A percentile compares a stretch with the other conserved stretches of the same genome.
Conservation (phyloP, 2,329 filamentous ascomycete species). For the Balansia obtecta region DNA sequence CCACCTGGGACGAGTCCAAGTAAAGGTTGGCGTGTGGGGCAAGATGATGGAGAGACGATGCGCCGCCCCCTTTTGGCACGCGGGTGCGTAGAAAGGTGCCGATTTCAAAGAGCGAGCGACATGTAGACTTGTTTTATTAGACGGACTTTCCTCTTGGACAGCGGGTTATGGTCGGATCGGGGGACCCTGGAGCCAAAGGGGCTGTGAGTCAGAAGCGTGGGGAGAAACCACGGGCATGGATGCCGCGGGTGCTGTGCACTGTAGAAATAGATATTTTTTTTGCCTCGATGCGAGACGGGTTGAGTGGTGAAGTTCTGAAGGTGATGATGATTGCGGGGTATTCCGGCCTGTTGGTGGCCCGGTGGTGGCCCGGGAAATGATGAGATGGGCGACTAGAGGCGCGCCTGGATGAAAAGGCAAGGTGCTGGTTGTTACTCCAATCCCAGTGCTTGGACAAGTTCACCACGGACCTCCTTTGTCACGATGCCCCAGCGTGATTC, state of each 20-base stretch:
- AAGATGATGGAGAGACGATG: background rate
- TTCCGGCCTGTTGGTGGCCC: background rate
- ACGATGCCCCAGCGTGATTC: no score
- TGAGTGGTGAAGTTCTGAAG: background rate
- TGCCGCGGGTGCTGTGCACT: background rate
- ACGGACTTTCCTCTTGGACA: background rate
- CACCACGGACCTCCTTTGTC: no score
- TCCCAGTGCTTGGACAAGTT: no score
- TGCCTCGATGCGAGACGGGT: background rate
- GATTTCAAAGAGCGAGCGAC: slow-evolving; percentile 1
- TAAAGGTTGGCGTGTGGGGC: slow-evolving; percentile 3
- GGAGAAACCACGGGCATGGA: background rate
- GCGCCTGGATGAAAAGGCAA: no score
- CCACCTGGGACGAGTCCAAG: slow-evolving; percentile 23
- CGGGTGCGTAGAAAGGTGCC: background rate
- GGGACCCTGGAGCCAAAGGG: background rate
- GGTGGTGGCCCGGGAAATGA: no score
- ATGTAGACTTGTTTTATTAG: slow-evolving; percentile 3
- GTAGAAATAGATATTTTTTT: background rate
- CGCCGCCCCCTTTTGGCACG: background rate
- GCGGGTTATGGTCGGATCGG: background rate
- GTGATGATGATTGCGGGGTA: background rate
- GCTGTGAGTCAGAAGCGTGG: background rate
- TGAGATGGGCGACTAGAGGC: background rate
- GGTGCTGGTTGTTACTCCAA: no score